These are phyloP conservation scores for Neofusicoccum sp. DNA, from an alignment of 2,329 filamentous ascomycete genomes.

Conservation along the genomic window DNA sequence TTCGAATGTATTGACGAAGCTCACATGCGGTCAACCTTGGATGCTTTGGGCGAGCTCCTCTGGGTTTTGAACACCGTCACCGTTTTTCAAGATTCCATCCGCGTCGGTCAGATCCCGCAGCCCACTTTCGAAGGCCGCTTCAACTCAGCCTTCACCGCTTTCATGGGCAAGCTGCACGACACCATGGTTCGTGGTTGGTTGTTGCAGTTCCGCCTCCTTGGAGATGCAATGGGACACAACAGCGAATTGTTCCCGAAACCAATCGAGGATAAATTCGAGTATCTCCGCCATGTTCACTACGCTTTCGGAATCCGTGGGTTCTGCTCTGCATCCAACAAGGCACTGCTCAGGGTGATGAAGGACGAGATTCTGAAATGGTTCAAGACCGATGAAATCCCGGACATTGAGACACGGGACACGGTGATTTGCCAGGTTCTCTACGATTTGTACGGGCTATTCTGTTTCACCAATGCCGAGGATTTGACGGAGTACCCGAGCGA, in stretches of 20 bases:
- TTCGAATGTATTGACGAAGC: constrained; percentile 83
- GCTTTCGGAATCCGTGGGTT: constrained; percentile 79
- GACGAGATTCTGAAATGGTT: constrained; percentile 72
- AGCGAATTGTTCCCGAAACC: constrained; percentile 62
- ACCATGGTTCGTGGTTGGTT: constrained; percentile 88
- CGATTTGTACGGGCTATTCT: constrained; percentile 39
- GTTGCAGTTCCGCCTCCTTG: constrained; percentile 76
- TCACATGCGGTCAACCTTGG: constrained; percentile 71
- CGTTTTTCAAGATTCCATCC: constrained; percentile 81
- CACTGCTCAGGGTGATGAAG: constrained; percentile 86
- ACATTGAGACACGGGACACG: constrained; percentile 64
- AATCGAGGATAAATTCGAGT: constrained; percentile 73
- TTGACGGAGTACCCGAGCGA: constrained; percentile 70
- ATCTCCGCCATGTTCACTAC: constrained; percentile 77
- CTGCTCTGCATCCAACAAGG: constrained; percentile 81
- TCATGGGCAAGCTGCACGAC: constrained; percentile 71
- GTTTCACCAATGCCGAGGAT: constrained; percentile 35
- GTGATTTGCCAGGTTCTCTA: constrained; percentile 70
- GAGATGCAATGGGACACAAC: constrained; percentile 70
- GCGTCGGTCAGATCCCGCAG: constrained; percentile 67
- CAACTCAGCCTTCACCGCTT: constrained; percentile 21
- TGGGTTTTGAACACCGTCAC: constrained; percentile 76
- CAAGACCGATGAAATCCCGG: constrained; percentile 62
- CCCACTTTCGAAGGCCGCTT: constrained; percentile 57
- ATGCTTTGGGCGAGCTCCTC: constrained; percentile 67